These are phyloP conservation scores for Arabidopsis lyrata DNA, from an alignment of 441 rosid genomes.

Conservation along the genomic window DNA sequence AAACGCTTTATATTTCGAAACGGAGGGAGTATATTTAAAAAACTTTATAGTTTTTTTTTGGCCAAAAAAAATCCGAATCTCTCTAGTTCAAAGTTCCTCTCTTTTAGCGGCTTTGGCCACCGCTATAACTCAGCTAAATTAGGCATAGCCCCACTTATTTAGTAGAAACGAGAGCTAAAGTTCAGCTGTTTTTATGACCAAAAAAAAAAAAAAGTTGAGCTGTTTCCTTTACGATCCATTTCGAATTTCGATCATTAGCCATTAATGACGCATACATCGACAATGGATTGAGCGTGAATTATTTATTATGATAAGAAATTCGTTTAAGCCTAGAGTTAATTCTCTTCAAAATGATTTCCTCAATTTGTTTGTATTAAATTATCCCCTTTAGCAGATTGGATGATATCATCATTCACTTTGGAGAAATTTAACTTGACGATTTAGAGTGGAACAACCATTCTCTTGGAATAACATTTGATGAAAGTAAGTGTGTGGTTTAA, in stretches of 20 bases:
- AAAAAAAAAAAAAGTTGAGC: not conserved
- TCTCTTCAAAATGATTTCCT: not conserved
- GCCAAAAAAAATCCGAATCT: not conserved
- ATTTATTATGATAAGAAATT: not conserved
- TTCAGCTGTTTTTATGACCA: not conserved
- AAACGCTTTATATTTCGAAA: no score
- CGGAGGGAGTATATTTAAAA: not conserved
- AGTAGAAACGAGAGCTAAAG: not conserved
- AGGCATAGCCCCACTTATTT: not conserved
- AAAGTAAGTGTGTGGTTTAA: slow-evolving; percentile 17
- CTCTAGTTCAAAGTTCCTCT: not conserved
- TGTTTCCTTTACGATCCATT: not conserved
- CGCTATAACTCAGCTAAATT: not conserved
- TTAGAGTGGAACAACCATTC: slow-evolving; percentile 6
- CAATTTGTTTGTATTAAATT: not conserved
- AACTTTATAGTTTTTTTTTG: not conserved
- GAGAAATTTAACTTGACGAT: slow-evolving; percentile 1
- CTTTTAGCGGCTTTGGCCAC: not conserved
- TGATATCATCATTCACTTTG: slow-evolving; percentile 17
- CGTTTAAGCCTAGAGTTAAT: not conserved
- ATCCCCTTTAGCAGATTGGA: not conserved
- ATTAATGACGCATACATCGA: not conserved
- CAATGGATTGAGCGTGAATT: not conserved
- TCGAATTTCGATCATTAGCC: slow-evolving; percentile 1
- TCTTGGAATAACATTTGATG: not conserved